Evolutionary conservation across 108 stramenopile genomes (phyloP).

Genomic region (Aurantiochytrium sp.): DNA sequence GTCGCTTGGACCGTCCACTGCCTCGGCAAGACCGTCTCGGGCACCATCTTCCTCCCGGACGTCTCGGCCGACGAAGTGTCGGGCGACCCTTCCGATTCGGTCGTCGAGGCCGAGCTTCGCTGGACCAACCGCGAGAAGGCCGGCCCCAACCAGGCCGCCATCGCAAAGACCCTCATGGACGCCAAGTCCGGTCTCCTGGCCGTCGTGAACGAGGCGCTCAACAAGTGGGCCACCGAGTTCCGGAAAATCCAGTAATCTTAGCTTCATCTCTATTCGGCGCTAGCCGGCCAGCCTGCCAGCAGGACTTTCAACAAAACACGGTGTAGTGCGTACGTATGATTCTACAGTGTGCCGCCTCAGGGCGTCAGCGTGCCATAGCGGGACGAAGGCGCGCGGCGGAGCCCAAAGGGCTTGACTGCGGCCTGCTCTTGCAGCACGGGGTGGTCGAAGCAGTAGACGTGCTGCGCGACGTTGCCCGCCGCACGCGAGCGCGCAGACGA

Average conservation of each 20-base stretch:
- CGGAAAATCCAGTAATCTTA: not conserved
- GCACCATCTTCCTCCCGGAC: constrained; percentile 29
- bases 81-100: not conserved
- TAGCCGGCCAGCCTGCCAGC: no score
- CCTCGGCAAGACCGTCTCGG: not conserved
- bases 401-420: not conserved
- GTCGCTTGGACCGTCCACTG: constrained; percentile 63
- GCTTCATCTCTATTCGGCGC: no score
- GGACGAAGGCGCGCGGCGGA: not conserved
- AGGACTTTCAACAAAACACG: no score
- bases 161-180: not conserved
- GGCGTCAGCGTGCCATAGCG: not conserved
- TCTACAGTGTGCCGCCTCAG: no score
- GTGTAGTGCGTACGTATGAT: no score
- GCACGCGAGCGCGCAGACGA: not conserved
- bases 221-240: not conserved
- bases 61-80: not conserved
- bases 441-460: not conserved
- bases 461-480: not conserved
- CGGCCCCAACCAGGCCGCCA: not conserved
- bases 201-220: not conserved
- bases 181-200: constrained; percentile 5
- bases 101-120: not conserved
- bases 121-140: constrained; percentile 28
- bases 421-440: not conserved